Conservation (phyloP, 2,329 filamentous ascomycete species). For the Daldinia sp. region DNA sequence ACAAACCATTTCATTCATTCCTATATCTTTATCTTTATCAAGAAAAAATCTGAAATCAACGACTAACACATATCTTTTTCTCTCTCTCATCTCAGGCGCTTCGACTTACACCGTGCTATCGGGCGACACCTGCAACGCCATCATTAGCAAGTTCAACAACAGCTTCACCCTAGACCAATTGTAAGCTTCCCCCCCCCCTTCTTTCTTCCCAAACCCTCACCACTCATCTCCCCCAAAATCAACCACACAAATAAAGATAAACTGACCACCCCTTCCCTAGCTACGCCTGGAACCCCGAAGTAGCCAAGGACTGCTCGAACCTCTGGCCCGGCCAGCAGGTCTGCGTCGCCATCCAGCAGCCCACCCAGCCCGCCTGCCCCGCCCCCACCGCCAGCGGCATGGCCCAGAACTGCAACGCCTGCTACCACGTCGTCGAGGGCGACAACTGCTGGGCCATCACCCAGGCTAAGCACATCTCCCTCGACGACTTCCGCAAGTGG, state of each 20-base stretch:
- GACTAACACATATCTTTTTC: slow-evolving; percentile 6
- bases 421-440: slow-evolving; percentile 43
- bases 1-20: too few species aligned
- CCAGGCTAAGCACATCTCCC: slow-evolving; percentile 25
- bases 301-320: slow-evolving; percentile 42
- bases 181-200: slow-evolving; percentile 35
- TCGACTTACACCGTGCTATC: slow-evolving; percentile 40
- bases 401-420: slow-evolving; percentile 41
- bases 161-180: slow-evolving; percentile 42
- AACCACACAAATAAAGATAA: slow-evolving; percentile 12
- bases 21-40: background rate
- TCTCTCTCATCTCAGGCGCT: slow-evolving; percentile 27
- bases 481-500: slow-evolving; percentile 40
- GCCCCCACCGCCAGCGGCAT: slow-evolving; percentile 36
- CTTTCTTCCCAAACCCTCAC: background rate
- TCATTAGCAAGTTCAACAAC: slow-evolving; percentile 51
- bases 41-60: background rate
- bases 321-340: slow-evolving; percentile 41
- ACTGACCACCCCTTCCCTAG: slow-evolving; percentile 5
- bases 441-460: slow-evolving; percentile 42
- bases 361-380: slow-evolving; percentile 36
- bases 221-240: background rate
- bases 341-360: slow-evolving; percentile 35
- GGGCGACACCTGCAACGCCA: slow-evolving; percentile 43
- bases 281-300: slow-evolving; percentile 39